Percentiles rank a stretch among this genome's conserved stretches.
Evolutionary conservation across 2,329 filamentous ascomycete genomes (phyloP).

Genomic region (Aspergillus pseudotamarii): DNA sequence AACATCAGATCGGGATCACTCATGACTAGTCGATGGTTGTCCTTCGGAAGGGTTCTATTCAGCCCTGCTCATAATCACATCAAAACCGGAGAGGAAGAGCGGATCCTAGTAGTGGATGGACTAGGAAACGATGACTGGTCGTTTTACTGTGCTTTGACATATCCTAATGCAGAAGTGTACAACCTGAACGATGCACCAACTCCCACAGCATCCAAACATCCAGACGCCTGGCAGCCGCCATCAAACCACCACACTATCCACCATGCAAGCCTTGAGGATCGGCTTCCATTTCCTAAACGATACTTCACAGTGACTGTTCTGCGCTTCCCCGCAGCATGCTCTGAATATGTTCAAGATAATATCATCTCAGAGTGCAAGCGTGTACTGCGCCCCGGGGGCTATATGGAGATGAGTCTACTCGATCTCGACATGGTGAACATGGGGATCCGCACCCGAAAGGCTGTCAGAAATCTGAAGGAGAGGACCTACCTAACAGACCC

Average conservation of each 20-base stretch:
- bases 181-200: conserved; percentile 42
- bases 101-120: conserved; percentile 53
- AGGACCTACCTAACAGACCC: conserved; percentile 46
- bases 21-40: conserved; percentile 55
- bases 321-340: conserved; percentile 50
- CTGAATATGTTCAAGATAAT: conserved; percentile 46
- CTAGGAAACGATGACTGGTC: conserved; percentile 57
- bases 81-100: conserved; percentile 41
- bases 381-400: conserved; percentile 52
- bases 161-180: conserved; percentile 50
- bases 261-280: conserved; percentile 42
- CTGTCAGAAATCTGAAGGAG: conserved; percentile 50
- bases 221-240: conserved; percentile 47
- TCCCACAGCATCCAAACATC: conserved; percentile 37
- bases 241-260: conserved; percentile 48
- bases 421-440: conserved; percentile 56
- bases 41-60: conserved; percentile 54
- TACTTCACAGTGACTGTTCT: conserved; percentile 51
- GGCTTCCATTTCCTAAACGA: conserved; percentile 50
- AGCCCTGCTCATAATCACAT: conserved; percentile 53
- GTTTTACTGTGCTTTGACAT: conserved; percentile 54
- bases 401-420: conserved; percentile 52
- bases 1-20: conserved; percentile 54
- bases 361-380: conserved; percentile 53
- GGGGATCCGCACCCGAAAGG: conserved; percentile 49